Evolutionary conservation across 345 rosid genomes (phyloP).

Genomic region (Reutealis trisperma): DNA sequence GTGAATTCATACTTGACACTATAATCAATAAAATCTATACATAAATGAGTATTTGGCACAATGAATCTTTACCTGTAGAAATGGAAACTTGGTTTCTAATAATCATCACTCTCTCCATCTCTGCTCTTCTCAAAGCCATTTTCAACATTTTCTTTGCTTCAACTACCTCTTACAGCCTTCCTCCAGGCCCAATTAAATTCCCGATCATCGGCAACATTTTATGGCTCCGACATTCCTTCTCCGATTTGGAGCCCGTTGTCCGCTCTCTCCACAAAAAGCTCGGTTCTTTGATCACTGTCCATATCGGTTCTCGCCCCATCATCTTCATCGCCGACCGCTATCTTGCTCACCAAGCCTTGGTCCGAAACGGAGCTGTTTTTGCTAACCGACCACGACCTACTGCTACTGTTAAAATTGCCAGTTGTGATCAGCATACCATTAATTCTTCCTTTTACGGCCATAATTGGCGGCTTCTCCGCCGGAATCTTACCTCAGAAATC

Average conservation of each 20-base stretch:
- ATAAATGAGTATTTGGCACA: too few species aligned
- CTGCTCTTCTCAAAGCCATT: neutral
- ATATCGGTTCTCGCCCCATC: conserved; percentile 6
- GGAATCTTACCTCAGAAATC: conserved; percentile 25
- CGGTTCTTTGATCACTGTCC: conserved; percentile 17
- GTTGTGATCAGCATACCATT: neutral
- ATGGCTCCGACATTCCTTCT: neutral
- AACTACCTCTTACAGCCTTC: neutral
- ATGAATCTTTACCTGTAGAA: neutral
- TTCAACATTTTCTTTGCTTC: neutral
- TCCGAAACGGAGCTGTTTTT: conserved; percentile 15
- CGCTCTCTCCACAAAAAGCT: conserved; percentile 5
- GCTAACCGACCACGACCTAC: conserved; percentile 1
- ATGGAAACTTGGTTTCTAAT: conserved; percentile 9
- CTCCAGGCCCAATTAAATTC: conserved; percentile 2
- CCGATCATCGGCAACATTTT: conserved; percentile 4
- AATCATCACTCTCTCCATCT: neutral
- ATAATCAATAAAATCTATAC: too few species aligned
- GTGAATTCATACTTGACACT: too few species aligned
- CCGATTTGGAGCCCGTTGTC: neutral
- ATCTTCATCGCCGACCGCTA: conserved; percentile 22
- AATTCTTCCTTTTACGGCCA: conserved; percentile 9
- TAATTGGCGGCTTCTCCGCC: conserved; percentile 25
- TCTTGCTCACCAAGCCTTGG: conserved; percentile 22
- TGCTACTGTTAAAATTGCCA: neutral